Conservation (phyloP, 208 protist species). For the Wallacemonas sp. region DNA sequence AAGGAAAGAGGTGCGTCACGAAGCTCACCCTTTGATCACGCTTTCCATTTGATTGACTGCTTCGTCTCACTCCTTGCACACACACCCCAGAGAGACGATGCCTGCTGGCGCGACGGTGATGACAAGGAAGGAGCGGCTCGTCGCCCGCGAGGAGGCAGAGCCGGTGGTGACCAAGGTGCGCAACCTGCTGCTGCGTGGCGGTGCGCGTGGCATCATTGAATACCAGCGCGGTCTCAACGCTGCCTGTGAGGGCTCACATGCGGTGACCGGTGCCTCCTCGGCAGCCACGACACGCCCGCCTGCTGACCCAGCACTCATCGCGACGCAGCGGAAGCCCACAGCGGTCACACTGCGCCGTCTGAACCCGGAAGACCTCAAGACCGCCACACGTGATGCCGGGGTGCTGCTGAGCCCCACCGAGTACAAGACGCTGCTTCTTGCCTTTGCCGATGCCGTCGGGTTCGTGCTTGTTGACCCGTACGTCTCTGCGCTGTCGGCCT, state of each 20-base stretch:
- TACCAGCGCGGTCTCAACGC: constrained; percentile 35
- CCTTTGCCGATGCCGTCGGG: constrained; percentile 76
- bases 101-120: constrained; percentile 11
- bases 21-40: not conserved
- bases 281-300: not conserved
- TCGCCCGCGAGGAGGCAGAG: constrained; percentile 57
- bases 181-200: constrained; percentile 70
- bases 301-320: not conserved
- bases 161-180: constrained; percentile 47
- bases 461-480: constrained; percentile 65
- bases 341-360: constrained; percentile 29
- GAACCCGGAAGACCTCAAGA: constrained; percentile 76
- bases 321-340: not conserved
- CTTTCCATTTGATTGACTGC: not conserved
- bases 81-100: not conserved
- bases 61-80: not conserved
- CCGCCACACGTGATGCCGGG: constrained; percentile 49
- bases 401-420: constrained; percentile 62
- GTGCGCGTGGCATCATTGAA: constrained; percentile 53
- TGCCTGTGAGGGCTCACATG: constrained; percentile 31
- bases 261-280: not conserved
- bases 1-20: too few relatives aligned
- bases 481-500: constrained; percentile 25
- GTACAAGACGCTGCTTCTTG: constrained; percentile 45
- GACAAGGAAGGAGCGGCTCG: constrained; percentile 41